Evolutionary conservation across 2,329 filamentous ascomycete species (phyloP).

Genomic region (Alternaria sp.): DNA sequence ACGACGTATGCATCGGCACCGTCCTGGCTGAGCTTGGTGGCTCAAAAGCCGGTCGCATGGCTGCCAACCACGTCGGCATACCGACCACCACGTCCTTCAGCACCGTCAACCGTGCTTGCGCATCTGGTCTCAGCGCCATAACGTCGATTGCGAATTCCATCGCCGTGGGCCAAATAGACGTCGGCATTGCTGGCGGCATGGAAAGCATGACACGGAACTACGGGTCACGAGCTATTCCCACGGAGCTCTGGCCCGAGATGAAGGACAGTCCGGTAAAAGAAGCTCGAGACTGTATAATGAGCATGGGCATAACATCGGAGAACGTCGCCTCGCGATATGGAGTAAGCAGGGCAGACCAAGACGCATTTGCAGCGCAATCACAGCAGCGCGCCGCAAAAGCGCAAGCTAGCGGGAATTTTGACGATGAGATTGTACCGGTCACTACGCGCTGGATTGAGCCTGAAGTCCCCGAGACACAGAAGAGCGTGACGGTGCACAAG

Average conservation of each 20-base stretch:
- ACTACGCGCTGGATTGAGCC: conserved; percentile 74
- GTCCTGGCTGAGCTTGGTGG: conserved; percentile 92
- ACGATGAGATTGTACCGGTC: conserved; percentile 81
- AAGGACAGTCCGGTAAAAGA: conserved; percentile 70
- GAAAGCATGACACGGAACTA: conserved; percentile 97
- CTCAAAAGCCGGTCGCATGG: conserved; percentile 90
- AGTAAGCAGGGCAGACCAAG: conserved; percentile 78
- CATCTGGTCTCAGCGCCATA: conserved; percentile 79
- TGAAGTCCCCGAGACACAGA: conserved; percentile 50
- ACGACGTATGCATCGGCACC: conserved; percentile 87
- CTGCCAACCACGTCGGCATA: conserved; percentile 83
- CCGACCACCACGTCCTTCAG: conserved; percentile 77
- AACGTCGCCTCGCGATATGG: conserved; percentile 83
- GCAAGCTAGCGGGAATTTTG: conserved; percentile 73
- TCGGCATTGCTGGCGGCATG: conserved; percentile 87
- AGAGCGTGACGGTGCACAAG: conserved; percentile 67
- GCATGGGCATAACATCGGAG: conserved; percentile 90
- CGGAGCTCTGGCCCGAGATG: conserved; percentile 78
- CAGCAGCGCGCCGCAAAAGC: conserved; percentile 78
- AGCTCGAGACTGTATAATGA: conserved; percentile 87
- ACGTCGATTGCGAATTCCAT: conserved; percentile 78
- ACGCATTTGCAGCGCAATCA: conserved; percentile 78
- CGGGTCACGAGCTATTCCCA: conserved; percentile 82
- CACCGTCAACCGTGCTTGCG: conserved; percentile 89
- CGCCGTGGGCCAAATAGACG: conserved; percentile 73